Percentiles rank a stretch among this genome's conserved stretches.
phyloP scores from a whole-genome alignment of 2,329 filamentous ascomycete species.

The Fulvia fulva region DNA sequence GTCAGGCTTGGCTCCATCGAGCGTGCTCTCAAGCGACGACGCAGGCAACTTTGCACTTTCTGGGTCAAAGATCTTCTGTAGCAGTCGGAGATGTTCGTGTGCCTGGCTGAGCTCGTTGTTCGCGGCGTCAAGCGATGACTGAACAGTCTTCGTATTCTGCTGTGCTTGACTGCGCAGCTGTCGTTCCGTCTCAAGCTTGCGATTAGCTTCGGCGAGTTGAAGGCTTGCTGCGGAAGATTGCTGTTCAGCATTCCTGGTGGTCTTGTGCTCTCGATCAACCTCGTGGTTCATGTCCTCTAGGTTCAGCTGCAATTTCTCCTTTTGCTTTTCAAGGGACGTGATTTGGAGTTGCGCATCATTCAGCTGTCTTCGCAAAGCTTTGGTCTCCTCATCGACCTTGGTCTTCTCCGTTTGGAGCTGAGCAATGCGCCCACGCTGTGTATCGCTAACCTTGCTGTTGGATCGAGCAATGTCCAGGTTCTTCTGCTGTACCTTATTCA shows the following conservation, averaged over 20 bases:
- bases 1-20: constrained; percentile 68
- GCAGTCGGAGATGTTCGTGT: constrained; percentile 70
- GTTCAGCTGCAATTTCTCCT: constrained; percentile 83
- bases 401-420: constrained; percentile 78
- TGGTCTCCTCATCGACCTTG: constrained; percentile 76
- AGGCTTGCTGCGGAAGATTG: constrained; percentile 72
- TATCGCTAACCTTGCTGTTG: constrained; percentile 78
- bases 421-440: constrained; percentile 69
- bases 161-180: constrained; percentile 83
- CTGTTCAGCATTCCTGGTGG: constrained; percentile 85
- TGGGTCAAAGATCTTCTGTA: constrained; percentile 85
- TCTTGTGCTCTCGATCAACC: constrained; percentile 82
- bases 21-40: constrained; percentile 35
- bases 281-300: constrained; percentile 93
- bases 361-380: constrained; percentile 75
- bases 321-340: constrained; percentile 84
- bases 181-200: constrained; percentile 83
- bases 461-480: constrained; percentile 92
- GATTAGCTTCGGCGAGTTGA: constrained; percentile 83
- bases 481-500: constrained; percentile 97
- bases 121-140: constrained; percentile 71
- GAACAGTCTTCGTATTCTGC: constrained; percentile 75
- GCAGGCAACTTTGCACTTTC: constrained; percentile 51
- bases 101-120: constrained; percentile 78
- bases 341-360: constrained; percentile 80